Percentiles rank a stretch among this genome's conserved stretches.
Evolutionary conservation across 345 rosid species (phyloP).

Genomic region (Lepidium aucheri): DNA sequence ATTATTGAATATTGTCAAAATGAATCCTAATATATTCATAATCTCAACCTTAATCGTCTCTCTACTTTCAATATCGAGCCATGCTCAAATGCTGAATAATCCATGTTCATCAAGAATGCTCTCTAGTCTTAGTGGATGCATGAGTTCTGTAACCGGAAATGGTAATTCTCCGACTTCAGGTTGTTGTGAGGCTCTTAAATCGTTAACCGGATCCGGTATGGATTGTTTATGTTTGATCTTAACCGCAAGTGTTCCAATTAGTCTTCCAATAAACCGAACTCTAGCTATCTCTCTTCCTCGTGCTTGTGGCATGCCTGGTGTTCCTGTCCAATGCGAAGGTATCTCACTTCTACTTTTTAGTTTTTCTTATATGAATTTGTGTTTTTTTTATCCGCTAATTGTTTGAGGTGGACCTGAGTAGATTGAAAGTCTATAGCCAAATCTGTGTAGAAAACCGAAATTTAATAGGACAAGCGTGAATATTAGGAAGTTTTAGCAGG

Average conservation of each 20-base stretch:
- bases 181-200: slow-evolving; percentile 63
- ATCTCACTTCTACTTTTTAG: background rate
- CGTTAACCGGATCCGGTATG: slow-evolving; percentile 45
- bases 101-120: slow-evolving; percentile 52
- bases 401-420: no score
- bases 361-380: background rate
- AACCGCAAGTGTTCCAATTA: slow-evolving; percentile 61
- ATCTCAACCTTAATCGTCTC: slow-evolving; percentile 2
- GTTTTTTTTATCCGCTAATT: background rate
- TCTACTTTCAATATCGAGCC: background rate
- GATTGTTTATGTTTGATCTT: slow-evolving; percentile 67
- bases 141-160: slow-evolving; percentile 59
- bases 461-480: no score
- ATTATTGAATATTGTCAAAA: background rate
- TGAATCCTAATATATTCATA: background rate
- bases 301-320: slow-evolving; percentile 65
- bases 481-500: no score
- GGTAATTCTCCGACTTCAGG: slow-evolving; percentile 45
- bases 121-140: slow-evolving; percentile 53
- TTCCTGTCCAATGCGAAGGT: slow-evolving; percentile 83
- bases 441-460: no score
- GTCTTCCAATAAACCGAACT: slow-evolving; percentile 61
- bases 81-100: slow-evolving; percentile 36
- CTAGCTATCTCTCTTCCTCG: slow-evolving; percentile 79
- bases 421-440: no score